Base-by-base conservation (phyloP, 352 stramenopile genomes). In the Pythium scleroteichum region DNA sequence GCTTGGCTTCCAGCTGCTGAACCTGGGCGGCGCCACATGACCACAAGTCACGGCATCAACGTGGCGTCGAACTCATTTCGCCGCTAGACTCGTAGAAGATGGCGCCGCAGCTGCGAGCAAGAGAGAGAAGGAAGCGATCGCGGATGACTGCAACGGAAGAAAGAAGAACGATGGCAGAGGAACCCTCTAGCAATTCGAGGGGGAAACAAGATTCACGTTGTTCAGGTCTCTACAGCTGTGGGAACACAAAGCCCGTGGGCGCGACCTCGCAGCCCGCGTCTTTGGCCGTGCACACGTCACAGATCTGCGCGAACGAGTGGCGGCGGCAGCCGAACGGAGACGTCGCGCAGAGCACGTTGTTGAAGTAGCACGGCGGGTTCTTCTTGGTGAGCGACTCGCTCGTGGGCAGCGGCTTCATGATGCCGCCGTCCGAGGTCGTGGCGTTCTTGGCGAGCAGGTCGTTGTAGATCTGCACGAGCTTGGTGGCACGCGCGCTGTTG, bases 311-410 rank as follows among this genome's bases (percentile, higher is more conserved):
- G n/a, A 71, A 73, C 39, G 82, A 69, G 22, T 68, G 66, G 16
- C 82, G 76, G 14, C 71, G 73, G 67, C 82, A 91, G 53, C 82
- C 82, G 35, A 72, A 80, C 20, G 71, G 26, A 3, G 78, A 61
- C 1, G 68, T 56, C 1, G 76, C 75, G 47, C 82, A 91, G 19
- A 64, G 23, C 14, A 68, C 40, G 49, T 66, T 87, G 70, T 89
- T 91, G 47, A 73, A 53, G 58, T 85, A 89, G 59, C 82, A 91
- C 22, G 70, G 68, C 14, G 82, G 79, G 53, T 91, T 91, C 4
- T 27, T 39, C 12, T 52, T 57, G 1, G 58, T 72, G n/a, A 90
- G 64, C 1, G 49, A 52, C 4, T 56, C 58, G n/a, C 75, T 57
- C 0, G 72, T 74, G 1, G 82, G 82, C 19, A 91, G 39, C 9